phyloP scores from a whole-genome alignment of 495 filamentous ascomycete species.

The Penicillium ucsense region DNA sequence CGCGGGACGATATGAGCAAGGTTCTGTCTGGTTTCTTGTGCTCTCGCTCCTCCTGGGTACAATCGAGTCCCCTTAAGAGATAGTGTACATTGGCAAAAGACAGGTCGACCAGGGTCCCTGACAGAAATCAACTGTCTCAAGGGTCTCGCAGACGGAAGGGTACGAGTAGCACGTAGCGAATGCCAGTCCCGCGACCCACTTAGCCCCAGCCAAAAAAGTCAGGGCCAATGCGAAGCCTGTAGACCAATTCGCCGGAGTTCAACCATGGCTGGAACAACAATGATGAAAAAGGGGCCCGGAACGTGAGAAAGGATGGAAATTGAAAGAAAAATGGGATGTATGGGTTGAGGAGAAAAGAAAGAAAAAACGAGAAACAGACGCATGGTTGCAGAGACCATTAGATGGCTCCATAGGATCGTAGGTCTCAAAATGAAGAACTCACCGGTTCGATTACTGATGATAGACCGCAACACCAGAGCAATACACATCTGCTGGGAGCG shows the following conservation, averaged over 20 bases:
- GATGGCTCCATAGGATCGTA: no score
- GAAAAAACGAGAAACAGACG: neutral
- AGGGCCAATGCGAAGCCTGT: constrained; percentile 5
- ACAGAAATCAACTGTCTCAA: neutral
- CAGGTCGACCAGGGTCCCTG: no score
- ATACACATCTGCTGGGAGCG: constrained; percentile 73
- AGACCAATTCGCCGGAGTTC: no score
- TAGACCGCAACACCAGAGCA: constrained; percentile 59
- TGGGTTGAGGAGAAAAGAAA: neutral
- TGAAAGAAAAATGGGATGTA: no score
- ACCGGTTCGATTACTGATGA: constrained; percentile 58
- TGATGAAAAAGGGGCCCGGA: no score
- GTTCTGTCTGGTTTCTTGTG: neutral
- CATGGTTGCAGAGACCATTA: neutral
- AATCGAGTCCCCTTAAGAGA: neutral
- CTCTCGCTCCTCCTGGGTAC: neutral
- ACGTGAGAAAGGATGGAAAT: no score
- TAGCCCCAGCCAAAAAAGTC: constrained; percentile 18
- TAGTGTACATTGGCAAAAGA: constrained; percentile 15
- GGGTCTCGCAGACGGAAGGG: constrained; percentile 5
- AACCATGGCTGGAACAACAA: no score
- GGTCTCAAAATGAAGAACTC: constrained; percentile 23
- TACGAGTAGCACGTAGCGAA: constrained; percentile 19
- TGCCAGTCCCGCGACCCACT: constrained; percentile 26
- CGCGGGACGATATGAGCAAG: constrained; percentile 7